Evolutionary conservation across 2,329 filamentous ascomycete genomes (phyloP), one percentile per base, ranked within the genome.

Genomic region (Orbilia ellipsospora): DNA sequence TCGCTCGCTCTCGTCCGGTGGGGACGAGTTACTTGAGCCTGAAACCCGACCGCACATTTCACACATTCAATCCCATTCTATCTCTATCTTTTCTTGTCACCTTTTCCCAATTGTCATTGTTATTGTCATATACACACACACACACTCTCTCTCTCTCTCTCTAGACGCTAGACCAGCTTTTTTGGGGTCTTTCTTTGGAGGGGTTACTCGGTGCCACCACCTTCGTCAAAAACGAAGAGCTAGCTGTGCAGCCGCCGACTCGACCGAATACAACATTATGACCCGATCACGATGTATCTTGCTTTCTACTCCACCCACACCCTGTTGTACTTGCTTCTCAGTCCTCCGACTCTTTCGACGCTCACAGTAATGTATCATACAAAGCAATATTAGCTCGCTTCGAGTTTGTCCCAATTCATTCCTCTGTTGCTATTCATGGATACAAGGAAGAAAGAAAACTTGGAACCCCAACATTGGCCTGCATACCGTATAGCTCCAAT

Each of bases 221-320:
- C n/a, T n/a, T n/a, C n/a, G n/a, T n/a, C n/a, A n/a, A n/a, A n/a
- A n/a, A n/a, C n/a, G n/a, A n/a, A n/a, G n/a, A 15, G 42, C 13
- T 45, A 3, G 4, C 13, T 4, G 42, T 15, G 42, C 57, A 61
- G 65, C 65, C 65, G 65, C 65, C 65, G 4, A 31, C 3, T 7
- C 28, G 65, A 62, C 56, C 12, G 23, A 54, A 69, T 69, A 62
- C 65, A 56, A 69, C 57, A 56, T 52, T 40, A 20, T 69, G 65
- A 69, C 65, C 65, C 62, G 50, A 69, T 62, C 65, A 69, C 65
- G 56, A 69, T 45, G 13, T 16, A 4, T 15, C 16, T 12, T 7
- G 4, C 28, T 7, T 31, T 7, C 28, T 31, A 3, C 28, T 4
- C 28, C 28, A 3, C 28, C 28, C 28, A 4, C 28, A 31, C 3